Evolutionary conservation across 371 early-diverging fungal species (phyloP).

Genomic region (Lichtheimia ramosa): DNA sequence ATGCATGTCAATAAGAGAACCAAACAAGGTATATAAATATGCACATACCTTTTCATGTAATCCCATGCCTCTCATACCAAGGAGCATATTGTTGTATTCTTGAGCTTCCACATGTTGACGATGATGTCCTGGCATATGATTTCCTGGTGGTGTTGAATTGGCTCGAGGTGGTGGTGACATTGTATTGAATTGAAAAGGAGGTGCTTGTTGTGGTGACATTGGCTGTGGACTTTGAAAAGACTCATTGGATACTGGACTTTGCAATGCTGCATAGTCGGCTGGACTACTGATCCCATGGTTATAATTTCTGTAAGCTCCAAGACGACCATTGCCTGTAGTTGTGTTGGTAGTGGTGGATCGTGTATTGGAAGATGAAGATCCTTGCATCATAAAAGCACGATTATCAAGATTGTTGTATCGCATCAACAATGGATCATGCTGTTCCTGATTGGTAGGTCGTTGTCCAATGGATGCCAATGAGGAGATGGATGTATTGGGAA

Average conservation of each 20-base stretch:
- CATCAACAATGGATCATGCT: conserved; percentile 8
- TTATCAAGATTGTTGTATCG: conserved; percentile 2
- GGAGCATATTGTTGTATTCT: conserved; percentile 24
- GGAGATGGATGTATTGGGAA: background rate
- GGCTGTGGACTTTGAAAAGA: background rate
- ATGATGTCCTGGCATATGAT: conserved; percentile 18
- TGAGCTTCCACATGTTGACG: conserved; percentile 4
- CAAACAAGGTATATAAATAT: background rate
- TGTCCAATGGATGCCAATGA: background rate
- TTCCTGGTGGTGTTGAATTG: conserved; percentile 43
- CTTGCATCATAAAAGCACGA: conserved; percentile 5
- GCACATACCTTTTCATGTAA: conserved; percentile 16
- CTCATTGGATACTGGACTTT: background rate
- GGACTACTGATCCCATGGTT: background rate
- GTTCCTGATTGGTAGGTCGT: background rate
- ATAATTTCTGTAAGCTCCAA: background rate
- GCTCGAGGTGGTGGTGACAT: conserved; percentile 40
- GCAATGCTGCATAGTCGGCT: background rate
- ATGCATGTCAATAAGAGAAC: background rate
- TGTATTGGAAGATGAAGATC: conserved; percentile 4
- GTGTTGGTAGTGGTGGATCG: background rate
- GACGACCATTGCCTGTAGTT: background rate
- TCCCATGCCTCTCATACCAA: conserved; percentile 15
- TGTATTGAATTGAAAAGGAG: conserved; percentile 31
- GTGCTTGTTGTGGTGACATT: conserved; percentile 6